Evolutionary conservation across 208 protist genomes (phyloP).

Genomic region (Vickermania ingenoplastis): DNA sequence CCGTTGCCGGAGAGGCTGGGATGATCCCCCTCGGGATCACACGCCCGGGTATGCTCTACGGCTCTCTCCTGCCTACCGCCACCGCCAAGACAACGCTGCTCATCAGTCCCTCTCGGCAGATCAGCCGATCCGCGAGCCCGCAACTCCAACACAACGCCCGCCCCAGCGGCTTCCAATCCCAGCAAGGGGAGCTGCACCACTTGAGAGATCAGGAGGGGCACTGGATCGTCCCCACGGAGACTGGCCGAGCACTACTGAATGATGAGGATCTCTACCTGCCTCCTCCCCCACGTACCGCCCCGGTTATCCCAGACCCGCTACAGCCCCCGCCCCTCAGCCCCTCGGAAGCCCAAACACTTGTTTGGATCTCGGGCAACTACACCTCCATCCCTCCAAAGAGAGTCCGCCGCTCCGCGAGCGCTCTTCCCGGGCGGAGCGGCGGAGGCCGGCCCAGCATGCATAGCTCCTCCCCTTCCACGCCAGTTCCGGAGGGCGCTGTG

Average conservation of each 20-base stretch:
- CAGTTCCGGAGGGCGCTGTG: background rate
- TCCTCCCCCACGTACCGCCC: background rate
- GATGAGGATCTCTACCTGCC: background rate
- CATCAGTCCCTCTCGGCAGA: background rate
- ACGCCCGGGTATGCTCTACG: background rate
- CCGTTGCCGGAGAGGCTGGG: too few relatives aligned
- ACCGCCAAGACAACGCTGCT: background rate
- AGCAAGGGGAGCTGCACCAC: too few relatives aligned
- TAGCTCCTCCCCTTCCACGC: too few relatives aligned
- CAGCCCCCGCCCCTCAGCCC: background rate
- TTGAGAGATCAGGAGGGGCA: background rate
- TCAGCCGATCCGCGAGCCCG: background rate
- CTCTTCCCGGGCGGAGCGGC: background rate
- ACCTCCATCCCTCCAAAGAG: background rate
- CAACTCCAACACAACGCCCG: too few relatives aligned
- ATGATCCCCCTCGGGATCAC: too few relatives aligned
- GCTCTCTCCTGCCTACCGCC: background rate
- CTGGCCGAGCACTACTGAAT: background rate
- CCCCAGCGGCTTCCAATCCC: too few relatives aligned
- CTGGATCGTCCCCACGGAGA: background rate
- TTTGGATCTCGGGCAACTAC: background rate
- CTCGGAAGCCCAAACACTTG: background rate
- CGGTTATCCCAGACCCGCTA: background rate
- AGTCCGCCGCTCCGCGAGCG: background rate
- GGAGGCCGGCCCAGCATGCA: background rate